Evolutionary conservation across 2,329 filamentous ascomycete genomes (phyloP).

Genomic region (Thelonectria discophora): DNA sequence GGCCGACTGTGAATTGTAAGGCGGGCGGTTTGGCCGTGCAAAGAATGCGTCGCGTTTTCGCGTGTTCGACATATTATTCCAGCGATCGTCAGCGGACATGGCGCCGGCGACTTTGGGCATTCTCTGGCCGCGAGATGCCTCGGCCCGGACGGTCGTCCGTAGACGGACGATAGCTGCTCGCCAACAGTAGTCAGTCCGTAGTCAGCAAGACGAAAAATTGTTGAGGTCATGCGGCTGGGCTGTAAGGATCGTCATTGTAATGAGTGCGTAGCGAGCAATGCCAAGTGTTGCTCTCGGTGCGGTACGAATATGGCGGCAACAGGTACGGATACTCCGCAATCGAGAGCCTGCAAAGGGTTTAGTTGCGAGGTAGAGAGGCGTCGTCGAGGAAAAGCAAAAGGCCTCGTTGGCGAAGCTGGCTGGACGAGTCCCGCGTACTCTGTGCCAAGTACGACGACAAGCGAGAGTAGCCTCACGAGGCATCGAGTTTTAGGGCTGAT

Average conservation of each 20-base stretch:
- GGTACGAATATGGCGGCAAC: neutral
- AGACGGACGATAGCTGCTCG: constrained; percentile 1
- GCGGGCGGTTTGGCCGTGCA: constrained; percentile 1
- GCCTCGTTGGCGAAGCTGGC: constrained; percentile 15
- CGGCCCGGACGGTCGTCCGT: constrained; percentile 20
- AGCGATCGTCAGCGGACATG: constrained; percentile 8
- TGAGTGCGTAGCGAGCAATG: constrained; percentile 3
- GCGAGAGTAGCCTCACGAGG: too few species aligned
- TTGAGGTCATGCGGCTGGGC: constrained; percentile 6
- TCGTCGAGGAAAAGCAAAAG: constrained; percentile 3
- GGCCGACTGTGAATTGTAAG: constrained; percentile 18
- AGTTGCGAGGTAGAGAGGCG: constrained; percentile 7
- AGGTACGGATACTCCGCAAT: constrained; percentile 7
- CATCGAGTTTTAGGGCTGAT: too few species aligned
- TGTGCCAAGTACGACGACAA: neutral
- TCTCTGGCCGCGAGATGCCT: constrained; percentile 10
- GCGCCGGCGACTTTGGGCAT: constrained; percentile 4
- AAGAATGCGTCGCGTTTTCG: neutral
- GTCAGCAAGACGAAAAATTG: neutral
- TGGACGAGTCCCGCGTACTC: constrained; percentile 22
- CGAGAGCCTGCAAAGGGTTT: constrained; percentile 23
- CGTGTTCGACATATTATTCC: neutral
- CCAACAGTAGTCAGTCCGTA: neutral
- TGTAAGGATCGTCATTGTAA: constrained; percentile 4
- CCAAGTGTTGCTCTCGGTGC: constrained; percentile 10